Evolutionary conservation across 805 yeast species (phyloP).

Genomic region (Zygotorulaspora chibaensis): DNA sequence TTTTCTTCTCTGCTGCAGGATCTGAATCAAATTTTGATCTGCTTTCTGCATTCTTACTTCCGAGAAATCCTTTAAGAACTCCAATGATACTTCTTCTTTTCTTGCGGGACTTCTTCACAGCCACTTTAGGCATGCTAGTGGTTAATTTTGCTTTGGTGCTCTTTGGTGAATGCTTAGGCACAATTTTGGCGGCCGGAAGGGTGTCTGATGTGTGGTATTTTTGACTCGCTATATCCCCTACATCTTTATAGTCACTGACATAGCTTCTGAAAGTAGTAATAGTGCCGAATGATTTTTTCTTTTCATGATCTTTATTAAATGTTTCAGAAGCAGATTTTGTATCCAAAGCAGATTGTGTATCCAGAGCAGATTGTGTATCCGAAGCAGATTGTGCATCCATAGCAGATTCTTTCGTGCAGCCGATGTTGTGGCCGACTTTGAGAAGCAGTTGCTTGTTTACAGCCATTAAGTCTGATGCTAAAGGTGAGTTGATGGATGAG

Average conservation of each 20-base stretch:
- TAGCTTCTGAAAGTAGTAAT: slow-evolving; percentile 33
- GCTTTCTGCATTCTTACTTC: slow-evolving; percentile 14
- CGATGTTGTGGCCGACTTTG: slow-evolving; percentile 9
- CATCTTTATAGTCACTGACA: slow-evolving; percentile 24
- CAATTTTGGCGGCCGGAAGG: not conserved
- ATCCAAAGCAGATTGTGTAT: not conserved
- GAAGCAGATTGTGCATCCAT: not conserved
- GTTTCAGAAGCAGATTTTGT: not conserved
- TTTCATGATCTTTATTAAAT: slow-evolving; percentile 14
- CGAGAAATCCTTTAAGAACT: slow-evolving; percentile 18
- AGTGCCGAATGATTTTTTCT: slow-evolving; percentile 29
- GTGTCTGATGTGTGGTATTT: not conserved
- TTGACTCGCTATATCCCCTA: slow-evolving; percentile 4
- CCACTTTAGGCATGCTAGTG: not conserved
- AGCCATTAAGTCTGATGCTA: slow-evolving; percentile 15
- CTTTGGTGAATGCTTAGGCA: too few species aligned
- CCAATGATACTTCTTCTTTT: slow-evolving; percentile 19
- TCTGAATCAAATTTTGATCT: slow-evolving; percentile 1
- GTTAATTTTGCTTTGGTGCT: not conserved
- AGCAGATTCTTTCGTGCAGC: not conserved
- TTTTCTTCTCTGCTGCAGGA: not conserved
- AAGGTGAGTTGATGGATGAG: slow-evolving; percentile 27
- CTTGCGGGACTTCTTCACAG: slow-evolving; percentile 4
- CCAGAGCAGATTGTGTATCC: not conserved
- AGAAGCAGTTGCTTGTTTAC: slow-evolving; percentile 22